phyloP scores from a whole-genome alignment of 1,139 yeast genomes.

The Suhomyces taliae region DNA sequence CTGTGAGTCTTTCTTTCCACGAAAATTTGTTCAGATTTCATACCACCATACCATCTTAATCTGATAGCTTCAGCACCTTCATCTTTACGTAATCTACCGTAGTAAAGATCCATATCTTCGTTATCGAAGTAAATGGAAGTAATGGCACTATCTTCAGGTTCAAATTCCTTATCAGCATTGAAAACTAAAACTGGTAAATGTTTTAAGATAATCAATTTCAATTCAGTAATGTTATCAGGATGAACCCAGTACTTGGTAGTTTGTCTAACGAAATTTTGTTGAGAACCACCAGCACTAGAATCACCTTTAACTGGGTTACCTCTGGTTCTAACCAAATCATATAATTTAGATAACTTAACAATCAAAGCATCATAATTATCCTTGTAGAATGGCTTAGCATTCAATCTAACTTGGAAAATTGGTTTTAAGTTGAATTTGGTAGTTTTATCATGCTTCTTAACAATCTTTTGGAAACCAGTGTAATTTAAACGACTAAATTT shows the following conservation, averaged over 20 bases:
- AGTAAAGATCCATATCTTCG: slow-evolving; percentile 81
- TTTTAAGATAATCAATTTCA: slow-evolving; percentile 85
- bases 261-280: slow-evolving; percentile 96
- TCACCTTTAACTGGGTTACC: slow-evolving; percentile 96
- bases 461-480: slow-evolving; percentile 93
- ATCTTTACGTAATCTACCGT: slow-evolving; percentile 90
- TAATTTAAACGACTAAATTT: slow-evolving; percentile 89
- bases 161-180: slow-evolving; percentile 94
- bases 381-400: slow-evolving; percentile 91
- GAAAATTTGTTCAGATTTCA: slow-evolving; percentile 87
- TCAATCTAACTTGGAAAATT: slow-evolving; percentile 86
- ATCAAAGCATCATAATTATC: slow-evolving; percentile 89
- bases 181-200: slow-evolving; percentile 95
- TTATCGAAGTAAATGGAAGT: slow-evolving; percentile 96
- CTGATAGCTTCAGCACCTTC: slow-evolving; percentile 99
- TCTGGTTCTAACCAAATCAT: slow-evolving; percentile 90
- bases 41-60: slow-evolving; percentile 98
- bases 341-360: slow-evolving; percentile 83
- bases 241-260: slow-evolving; percentile 99
- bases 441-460: slow-evolving; percentile 92
- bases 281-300: slow-evolving; percentile 94
- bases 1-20: slow-evolving; percentile 97
- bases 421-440: slow-evolving; percentile 85
- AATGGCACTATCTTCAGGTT: slow-evolving; percentile 90
- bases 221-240: slow-evolving; percentile 97